Base-by-base conservation (phyloP, 768 basidiomycete species). In the Hygrocybe coccinea region DNA sequence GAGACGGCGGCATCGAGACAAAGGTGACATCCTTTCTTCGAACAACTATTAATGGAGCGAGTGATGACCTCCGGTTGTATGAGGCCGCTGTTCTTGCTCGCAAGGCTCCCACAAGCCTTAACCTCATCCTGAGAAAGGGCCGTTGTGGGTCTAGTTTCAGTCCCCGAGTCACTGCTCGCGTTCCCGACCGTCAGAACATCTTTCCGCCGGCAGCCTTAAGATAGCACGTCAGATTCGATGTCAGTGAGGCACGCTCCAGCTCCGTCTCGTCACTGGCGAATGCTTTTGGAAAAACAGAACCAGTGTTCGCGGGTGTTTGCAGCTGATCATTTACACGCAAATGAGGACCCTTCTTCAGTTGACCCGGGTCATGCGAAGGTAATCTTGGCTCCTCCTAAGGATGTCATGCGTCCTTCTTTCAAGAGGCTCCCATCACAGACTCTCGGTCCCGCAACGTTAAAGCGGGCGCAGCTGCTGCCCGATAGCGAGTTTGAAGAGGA, bases 371-470 rank as follows among this genome's bases (percentile, higher is more conserved):
- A 55, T 41, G 52, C 48, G 47, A 56, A 56, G 57, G 55, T 4
- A 8, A 8, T 3, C 29, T 29, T 29, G 29, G 29, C 29, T 29
- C 29, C 29, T 29, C 29, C 29, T 3, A 29, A 19, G 59, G 56
- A 24, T 24, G 50, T 56, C 12, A 61, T 66, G 36, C 65, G 88
- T 1, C 88, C 88, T 9, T 76, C 82, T 25, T 89, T 87, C 64
- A 91, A 91, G 74, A 74, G 88, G 44, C 66, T 87, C 36, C 82
- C 88, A 1, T 86, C 85, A 46, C 85, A 87, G 70, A 85, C 85
- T 9, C 69, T 90, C 17, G 87, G 77, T 1, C 84, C 85, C 2
- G 71, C 71, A 35, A 75, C 75, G 58, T 59, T 78, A 47, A 89
- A 90, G 67, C 71, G 83, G 50, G 74, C 74, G 51, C 62, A 76